A percentile compares a stretch with the other conserved stretches of the same genome.
These are phyloP conservation scores for Globisporangium carolinianum DNA, from an alignment of 352 stramenopile genomes.

Conservation along the genomic window DNA sequence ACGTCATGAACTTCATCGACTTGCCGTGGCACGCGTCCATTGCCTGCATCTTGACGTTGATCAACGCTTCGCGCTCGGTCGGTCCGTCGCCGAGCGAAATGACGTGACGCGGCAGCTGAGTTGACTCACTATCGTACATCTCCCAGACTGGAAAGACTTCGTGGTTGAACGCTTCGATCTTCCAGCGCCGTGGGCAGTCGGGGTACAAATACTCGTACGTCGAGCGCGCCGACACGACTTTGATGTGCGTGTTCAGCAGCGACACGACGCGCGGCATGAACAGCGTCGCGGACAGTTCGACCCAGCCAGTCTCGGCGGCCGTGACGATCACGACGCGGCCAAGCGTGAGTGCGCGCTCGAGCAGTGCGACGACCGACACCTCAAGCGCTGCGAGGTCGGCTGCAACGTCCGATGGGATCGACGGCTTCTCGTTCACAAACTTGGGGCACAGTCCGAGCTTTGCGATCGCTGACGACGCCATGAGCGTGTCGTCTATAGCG, in stretches of 20 bases:
- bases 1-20: slow-evolving; percentile 85
- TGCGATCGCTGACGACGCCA: slow-evolving; percentile 76
- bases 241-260: slow-evolving; percentile 78
- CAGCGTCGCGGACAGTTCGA: slow-evolving; percentile 79
- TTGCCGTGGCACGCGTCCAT: slow-evolving; percentile 78
- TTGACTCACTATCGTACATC: slow-evolving; percentile 45
- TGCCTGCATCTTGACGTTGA: slow-evolving; percentile 82
- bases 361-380: slow-evolving; percentile 61
- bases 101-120: slow-evolving; percentile 43
- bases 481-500: slow-evolving; percentile 64
- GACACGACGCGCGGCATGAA: slow-evolving; percentile 82
- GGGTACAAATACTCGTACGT: slow-evolving; percentile 88
- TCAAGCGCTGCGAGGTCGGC: slow-evolving; percentile 71
- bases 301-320: slow-evolving; percentile 86
- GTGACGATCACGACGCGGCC: slow-evolving; percentile 87
- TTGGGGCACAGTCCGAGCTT: slow-evolving; percentile 77
- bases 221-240: slow-evolving; percentile 86
- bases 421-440: slow-evolving; percentile 79
- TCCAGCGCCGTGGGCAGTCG: slow-evolving; percentile 79
- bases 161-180: slow-evolving; percentile 85
- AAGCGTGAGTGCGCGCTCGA: slow-evolving; percentile 63
- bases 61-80: slow-evolving; percentile 77
- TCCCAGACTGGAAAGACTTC: slow-evolving; percentile 79
- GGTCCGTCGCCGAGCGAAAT: slow-evolving; percentile 80
- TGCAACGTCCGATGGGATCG: slow-evolving; percentile 66